phyloP scores from a whole-genome alignment of 495 filamentous ascomycete genomes.

The Halenospora varia region DNA sequence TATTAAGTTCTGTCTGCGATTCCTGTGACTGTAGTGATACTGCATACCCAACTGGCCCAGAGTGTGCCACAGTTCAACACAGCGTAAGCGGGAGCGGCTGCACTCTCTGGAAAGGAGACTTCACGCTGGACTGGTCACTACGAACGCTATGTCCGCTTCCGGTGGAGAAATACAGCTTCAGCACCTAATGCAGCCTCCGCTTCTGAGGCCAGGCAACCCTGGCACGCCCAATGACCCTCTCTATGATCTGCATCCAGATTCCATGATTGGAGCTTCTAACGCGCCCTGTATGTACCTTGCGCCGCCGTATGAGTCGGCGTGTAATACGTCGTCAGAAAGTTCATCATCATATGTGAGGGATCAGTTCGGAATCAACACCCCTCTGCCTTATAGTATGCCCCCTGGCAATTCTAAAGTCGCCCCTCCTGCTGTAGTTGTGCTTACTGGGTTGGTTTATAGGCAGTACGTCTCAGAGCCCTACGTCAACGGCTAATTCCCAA shows the following conservation, averaged over 20 bases:
- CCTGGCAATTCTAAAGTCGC: background rate
- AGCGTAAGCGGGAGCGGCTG: conserved; percentile 7
- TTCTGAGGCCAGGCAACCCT: background rate
- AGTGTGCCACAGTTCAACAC: too few species aligned
- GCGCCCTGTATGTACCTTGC: background rate
- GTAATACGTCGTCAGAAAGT: background rate
- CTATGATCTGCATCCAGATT: background rate
- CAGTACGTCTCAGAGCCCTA: background rate
- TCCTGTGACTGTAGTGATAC: too few species aligned
- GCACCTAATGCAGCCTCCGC: background rate
- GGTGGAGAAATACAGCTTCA: background rate
- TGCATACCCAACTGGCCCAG: too few species aligned
- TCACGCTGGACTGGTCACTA: background rate
- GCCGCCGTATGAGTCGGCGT: background rate
- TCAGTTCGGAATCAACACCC: background rate
- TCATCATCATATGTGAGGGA: background rate
- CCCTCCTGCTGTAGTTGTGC: background rate
- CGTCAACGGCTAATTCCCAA: background rate
- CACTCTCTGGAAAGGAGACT: conserved; percentile 1
- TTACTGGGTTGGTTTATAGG: background rate
- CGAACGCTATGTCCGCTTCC: background rate
- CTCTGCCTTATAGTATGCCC: background rate
- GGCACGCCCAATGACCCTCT: background rate
- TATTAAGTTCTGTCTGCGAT: too few species aligned
- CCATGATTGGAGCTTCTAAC: background rate